Percentiles rank a stretch among this genome's conserved stretches.
Evolutionary conservation across 1,139 yeast genomes (phyloP).

Genomic region (Arxiozyma slooffiae): DNA sequence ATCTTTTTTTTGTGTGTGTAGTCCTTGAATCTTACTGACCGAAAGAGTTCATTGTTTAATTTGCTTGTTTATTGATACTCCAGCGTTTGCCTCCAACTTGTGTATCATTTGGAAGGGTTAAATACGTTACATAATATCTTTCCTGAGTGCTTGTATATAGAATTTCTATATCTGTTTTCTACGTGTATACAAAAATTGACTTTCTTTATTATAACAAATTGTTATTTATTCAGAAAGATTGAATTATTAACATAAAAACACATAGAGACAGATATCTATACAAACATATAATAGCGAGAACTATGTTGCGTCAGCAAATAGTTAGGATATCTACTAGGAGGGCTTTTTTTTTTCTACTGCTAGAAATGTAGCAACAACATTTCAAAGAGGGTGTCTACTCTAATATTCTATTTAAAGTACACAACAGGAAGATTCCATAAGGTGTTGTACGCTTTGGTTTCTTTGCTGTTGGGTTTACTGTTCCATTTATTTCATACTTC

Average conservation of each 20-base stretch:
- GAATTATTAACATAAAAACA: background rate
- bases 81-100: no score
- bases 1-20: background rate
- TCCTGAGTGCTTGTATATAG: no score
- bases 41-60: no score
- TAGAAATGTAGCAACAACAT: constrained; percentile 33
- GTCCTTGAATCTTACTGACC: background rate
- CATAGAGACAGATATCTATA: background rate
- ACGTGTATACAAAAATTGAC: no score
- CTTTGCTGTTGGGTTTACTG: constrained; percentile 50
- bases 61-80: no score
- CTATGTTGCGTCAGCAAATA: constrained; percentile 30
- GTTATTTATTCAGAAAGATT: no score
- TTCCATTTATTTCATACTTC: constrained; percentile 61
- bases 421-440: constrained; percentile 83
- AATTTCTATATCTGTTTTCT: no score
- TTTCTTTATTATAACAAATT: background rate
- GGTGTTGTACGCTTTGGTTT: constrained; percentile 71
- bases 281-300: background rate
- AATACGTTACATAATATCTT: no score
- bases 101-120: no score
- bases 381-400: constrained; percentile 79
- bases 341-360: constrained; percentile 28
- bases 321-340: constrained; percentile 28
- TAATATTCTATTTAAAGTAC: constrained; percentile 88